Evolutionary conservation across 2,329 filamentous ascomycete genomes (phyloP).

Genomic region (Colletotrichum endophyticum): DNA sequence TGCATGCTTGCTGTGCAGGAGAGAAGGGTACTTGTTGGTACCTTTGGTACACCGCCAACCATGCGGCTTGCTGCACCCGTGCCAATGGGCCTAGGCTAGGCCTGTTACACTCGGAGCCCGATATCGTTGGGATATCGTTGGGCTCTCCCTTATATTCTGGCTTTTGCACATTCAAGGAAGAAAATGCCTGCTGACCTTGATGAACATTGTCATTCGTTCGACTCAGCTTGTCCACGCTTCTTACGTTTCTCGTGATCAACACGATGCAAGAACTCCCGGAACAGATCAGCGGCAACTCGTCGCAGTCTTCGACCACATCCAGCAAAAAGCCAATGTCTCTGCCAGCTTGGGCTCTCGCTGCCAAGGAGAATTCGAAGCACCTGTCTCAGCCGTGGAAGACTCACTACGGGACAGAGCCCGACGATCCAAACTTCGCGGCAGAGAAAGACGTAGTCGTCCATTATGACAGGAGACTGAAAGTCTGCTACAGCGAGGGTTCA

Average conservation of each 20-base stretch:
- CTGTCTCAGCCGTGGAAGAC: background rate
- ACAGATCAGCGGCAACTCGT: background rate
- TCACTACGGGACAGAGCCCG: background rate
- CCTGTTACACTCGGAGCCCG: no score
- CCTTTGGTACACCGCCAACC: no score
- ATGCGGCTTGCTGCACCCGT: no score
- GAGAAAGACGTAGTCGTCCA: background rate
- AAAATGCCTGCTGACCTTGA: no score
- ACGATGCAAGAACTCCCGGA: background rate
- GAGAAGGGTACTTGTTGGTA: no score
- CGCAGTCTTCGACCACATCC: fast-evolving
- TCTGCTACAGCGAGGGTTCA: background rate
- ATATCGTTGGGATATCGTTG: no score
- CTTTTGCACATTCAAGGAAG: no score
- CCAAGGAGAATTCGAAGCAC: background rate
- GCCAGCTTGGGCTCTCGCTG: background rate
- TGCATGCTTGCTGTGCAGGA: no score
- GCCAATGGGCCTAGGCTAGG: no score
- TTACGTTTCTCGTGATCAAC: background rate
- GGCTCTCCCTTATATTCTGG: no score
- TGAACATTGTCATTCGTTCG: no score
- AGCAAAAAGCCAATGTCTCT: background rate
- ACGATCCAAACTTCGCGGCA: fast-evolving
- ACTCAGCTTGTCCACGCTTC: fast-evolving
- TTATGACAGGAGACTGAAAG: background rate